phyloP scores from a whole-genome alignment of 106 monocot genomes.

The Phalaenopsis aphrodite region DNA sequence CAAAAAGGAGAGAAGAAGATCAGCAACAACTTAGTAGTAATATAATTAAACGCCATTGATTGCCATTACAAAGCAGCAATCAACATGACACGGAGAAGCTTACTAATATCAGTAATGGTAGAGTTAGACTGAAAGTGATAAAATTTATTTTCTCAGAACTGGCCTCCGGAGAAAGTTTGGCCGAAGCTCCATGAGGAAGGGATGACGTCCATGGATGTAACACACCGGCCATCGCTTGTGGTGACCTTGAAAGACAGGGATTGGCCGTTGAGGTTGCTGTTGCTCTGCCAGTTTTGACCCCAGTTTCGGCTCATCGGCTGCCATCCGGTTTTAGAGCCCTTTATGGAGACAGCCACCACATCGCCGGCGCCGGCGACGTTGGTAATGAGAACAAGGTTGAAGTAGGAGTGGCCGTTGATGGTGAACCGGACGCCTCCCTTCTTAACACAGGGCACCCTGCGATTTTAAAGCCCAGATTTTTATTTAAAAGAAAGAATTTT shows the following conservation, averaged over 20 bases:
- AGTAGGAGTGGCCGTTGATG: conserved; percentile 71
- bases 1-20: background rate
- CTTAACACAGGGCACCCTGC: conserved; percentile 54
- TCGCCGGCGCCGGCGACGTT: conserved; percentile 80
- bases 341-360: conserved; percentile 39
- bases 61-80: conserved; percentile 11
- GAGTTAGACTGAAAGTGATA: background rate
- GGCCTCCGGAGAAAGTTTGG: conserved; percentile 57
- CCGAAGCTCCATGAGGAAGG: conserved; percentile 59
- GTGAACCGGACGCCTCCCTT: conserved; percentile 69
- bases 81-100: background rate
- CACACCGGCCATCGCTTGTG: conserved; percentile 34
- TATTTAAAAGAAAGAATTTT: too few relatives aligned
- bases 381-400: conserved; percentile 74
- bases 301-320: conserved; percentile 73
- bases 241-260: conserved; percentile 47
- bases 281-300: conserved; percentile 74
- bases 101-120: too few relatives aligned
- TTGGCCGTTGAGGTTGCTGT: conserved; percentile 31
- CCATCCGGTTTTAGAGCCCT: conserved; percentile 48
- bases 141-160: conserved; percentile 24
- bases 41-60: background rate
- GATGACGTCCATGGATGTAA: conserved; percentile 34
- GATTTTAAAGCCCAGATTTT: background rate
- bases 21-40: background rate